Base-by-base conservation (phyloP, 1,284 basidiomycete species). In the Cutaneotrichosporon sp. region DNA sequence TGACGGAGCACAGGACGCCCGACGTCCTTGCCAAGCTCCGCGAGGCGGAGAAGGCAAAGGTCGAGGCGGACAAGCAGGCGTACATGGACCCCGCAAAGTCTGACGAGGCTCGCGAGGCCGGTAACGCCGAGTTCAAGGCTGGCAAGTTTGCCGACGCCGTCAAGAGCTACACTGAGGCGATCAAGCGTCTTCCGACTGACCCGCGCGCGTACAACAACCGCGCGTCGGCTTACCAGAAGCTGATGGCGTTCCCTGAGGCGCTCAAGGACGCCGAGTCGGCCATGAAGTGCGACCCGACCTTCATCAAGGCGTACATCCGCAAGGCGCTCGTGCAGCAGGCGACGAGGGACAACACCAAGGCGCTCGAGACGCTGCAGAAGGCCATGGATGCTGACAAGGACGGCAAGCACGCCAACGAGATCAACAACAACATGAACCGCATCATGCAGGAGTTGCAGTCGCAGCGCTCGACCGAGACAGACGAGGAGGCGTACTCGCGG, bases 181-280 rank as follows among this genome's bases (percentile, higher is more conserved):
- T 99, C 84, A 98, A 98, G 83, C 89, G 97, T 60, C 89, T 92
- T 73, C 97, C 97, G 50, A 78, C 81, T 38, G 96, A 99, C 76
- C 87, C 97, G 11, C 85, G 90, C 69, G 93, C 91, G 16, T 99
- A 97, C 84, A 98, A 95, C 77, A 99, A 99, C 84, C 89, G 97
- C 62, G 92, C 97, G 18, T 90, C 93, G 36, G 95, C 94, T 22
- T 98, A 98, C 83, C 93, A 90, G 79, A 99, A 99, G 83, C 87
- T 99, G 32, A 86, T 87, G 46, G 97, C 97, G 2, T 82, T 98
- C 22, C 91, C 95, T 11, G 97, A 99, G 80, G 97, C 96, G 1
- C 85, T 99, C 75, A 98, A 98, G 82, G 97, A 99, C 76, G 89
- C 89, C 32, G 88, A 99, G 62, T 87, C 91, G 78, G 95, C 97